Conservation (phyloP, 768 basidiomycete genomes). For the Sporobolomyces phaffii region DNA sequence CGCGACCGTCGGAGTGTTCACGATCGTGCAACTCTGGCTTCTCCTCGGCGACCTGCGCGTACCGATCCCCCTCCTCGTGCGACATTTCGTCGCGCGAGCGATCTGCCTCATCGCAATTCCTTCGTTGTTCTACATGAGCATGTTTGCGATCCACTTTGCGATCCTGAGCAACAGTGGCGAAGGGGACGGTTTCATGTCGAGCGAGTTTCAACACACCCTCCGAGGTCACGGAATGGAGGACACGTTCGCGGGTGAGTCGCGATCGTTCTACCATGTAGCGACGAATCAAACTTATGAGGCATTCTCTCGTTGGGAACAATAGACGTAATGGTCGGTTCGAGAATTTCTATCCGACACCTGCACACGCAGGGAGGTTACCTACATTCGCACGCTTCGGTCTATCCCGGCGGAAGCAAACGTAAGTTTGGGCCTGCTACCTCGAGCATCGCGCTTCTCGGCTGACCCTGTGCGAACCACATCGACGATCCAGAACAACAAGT, state of each 20-base stretch:
- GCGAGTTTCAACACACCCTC: conserved; percentile 94
- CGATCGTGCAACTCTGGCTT: conserved; percentile 77
- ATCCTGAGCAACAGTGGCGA: conserved; percentile 85
- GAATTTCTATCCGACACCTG: conserved; percentile 74
- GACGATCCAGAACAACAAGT: conserved; percentile 81
- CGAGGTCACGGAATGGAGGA: conserved; percentile 84
- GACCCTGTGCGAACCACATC: neutral
- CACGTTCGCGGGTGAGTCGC: conserved; percentile 69
- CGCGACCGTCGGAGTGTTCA: conserved; percentile 81
- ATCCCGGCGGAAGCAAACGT: conserved; percentile 88
- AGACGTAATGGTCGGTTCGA: conserved; percentile 83
- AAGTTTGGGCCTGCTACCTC: conserved; percentile 42
- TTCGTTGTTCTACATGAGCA: conserved; percentile 82
- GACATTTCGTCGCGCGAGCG: conserved; percentile 83
- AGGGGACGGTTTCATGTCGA: conserved; percentile 98
- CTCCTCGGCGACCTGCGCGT: conserved; percentile 81
- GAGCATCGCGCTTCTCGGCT: neutral
- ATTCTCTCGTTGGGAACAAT: neutral
- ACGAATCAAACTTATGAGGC: too few species aligned
- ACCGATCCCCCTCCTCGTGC: conserved; percentile 64
- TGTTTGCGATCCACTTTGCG: conserved; percentile 93
- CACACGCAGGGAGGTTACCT: conserved; percentile 99
- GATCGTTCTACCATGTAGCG: neutral
- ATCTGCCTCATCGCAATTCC: conserved; percentile 83
- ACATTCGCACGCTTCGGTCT: conserved; percentile 85